Percentiles rank a stretch among this genome's conserved stretches.
These are phyloP conservation scores for Aspergillus novofumigatus DNA, from an alignment of 2,329 filamentous ascomycete genomes.

Conservation along the genomic window DNA sequence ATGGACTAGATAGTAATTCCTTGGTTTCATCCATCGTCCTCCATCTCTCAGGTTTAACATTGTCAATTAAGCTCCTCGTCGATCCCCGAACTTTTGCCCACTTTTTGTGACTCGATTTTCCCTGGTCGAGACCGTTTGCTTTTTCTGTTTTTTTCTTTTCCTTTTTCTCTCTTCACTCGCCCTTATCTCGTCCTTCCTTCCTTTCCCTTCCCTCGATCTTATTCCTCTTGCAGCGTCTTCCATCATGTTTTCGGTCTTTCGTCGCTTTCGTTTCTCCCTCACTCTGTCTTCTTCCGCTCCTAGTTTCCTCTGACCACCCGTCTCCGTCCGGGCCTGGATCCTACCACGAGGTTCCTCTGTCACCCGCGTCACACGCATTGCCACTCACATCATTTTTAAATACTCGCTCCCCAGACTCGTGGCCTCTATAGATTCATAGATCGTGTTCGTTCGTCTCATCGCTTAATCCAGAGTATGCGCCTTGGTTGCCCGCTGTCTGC, in stretches of 20 bases:
- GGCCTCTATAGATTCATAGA: neutral
- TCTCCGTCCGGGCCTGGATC: neutral
- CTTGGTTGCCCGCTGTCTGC: neutral
- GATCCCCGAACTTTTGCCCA: constrained; percentile 3
- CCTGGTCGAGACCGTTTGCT: neutral
- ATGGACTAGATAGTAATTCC: neutral
- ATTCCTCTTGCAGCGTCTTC: constrained; percentile 1
- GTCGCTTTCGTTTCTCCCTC: neutral
- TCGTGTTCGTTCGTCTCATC: neutral
- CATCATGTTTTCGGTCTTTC: neutral
- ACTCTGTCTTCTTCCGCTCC: neutral
- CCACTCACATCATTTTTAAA: constrained; percentile 1
- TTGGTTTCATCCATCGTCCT: constrained; percentile 4
- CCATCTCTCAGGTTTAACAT: neutral
- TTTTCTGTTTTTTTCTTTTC: constrained; percentile 4
- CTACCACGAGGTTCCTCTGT: neutral
- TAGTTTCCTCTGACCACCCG: neutral
- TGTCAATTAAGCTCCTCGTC: constrained; percentile 12
- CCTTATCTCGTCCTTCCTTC: neutral
- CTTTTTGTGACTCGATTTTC: neutral
- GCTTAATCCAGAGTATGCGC: neutral
- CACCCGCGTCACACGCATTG: neutral
- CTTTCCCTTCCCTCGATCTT: constrained; percentile 6
- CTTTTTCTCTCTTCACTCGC: constrained; percentile 4
- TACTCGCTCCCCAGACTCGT: neutral